Evolutionary conservation across 2,329 filamentous ascomycete genomes (phyloP), one percentile per base, ranked within the genome.

Genomic region (Fusarium algeriense): DNA sequence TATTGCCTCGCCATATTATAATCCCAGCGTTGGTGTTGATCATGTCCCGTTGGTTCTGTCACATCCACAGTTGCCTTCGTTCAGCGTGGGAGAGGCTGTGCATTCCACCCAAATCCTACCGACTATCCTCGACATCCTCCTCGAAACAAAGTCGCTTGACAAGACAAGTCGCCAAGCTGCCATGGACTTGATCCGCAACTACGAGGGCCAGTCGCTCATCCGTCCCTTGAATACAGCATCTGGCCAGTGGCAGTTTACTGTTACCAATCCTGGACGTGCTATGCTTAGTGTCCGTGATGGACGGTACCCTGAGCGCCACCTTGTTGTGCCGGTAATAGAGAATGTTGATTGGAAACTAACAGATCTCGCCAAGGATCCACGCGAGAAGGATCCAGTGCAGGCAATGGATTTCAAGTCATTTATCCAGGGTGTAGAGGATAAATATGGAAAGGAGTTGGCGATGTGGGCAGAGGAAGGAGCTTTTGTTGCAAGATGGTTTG

Each of bases 321-420:
- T 80, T 7, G 73, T 79, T 2, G 70, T 79, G 7, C 78, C 78
- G 3, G 67, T 79, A 32, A 74, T 78, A n/a, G 69, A 77, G 48
- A 76, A 78, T 12, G 73, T 75, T 12, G 78, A 76, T 37, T 80
- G 78, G 78, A 73, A 76, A 5, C 73, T 81, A n/a, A 78, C 71
- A 35, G 68, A 80, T 28, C 38, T 77, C 4, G 60, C 67, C 3
- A 23, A 58, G 2, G 78, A 80, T 37, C 75, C 75, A 5, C 59
- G 67, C 8, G 78, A 80, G 55, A 48, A 66, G 19, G 15, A 73
- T 1, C 54, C 73, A 0, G 58, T 78, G 17, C 63, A 78, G 15
- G 72, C 70, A 11, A 76, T 79, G 35, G 72, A 73, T 6, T 78
- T 76, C 38, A 34, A 44, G 1, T 58, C 71, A 2, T 73, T 78